phyloP scores from a whole-genome alignment of 2,329 filamentous ascomycete species.

The Dichotomopilus funicola region DNA sequence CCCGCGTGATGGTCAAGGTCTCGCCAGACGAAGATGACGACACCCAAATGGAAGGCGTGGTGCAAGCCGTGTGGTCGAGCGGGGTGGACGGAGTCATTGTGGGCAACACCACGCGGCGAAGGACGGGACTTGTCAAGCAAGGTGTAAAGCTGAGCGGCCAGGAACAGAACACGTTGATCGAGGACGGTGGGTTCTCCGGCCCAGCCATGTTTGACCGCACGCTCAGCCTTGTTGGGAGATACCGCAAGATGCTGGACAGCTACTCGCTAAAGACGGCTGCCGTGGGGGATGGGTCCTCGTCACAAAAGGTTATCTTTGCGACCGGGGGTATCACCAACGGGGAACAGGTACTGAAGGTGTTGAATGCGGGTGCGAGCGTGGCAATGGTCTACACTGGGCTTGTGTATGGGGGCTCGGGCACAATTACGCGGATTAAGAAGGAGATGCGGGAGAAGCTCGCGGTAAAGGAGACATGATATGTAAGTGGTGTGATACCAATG shows the following conservation, averaged over 20 bases:
- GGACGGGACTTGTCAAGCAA: slow-evolving; percentile 62
- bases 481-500: no score
- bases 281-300: slow-evolving; percentile 17
- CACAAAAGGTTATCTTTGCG: slow-evolving; percentile 80
- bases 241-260: slow-evolving; percentile 62
- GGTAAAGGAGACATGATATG: slow-evolving; percentile 6
- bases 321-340: slow-evolving; percentile 90
- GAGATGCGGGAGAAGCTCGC: slow-evolving; percentile 45
- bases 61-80: slow-evolving; percentile 71
- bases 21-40: slow-evolving; percentile 90
- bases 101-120: slow-evolving; percentile 88
- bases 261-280: slow-evolving; percentile 33
- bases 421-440: slow-evolving; percentile 57
- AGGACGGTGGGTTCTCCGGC: slow-evolving; percentile 85
- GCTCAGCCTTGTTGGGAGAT: slow-evolving; percentile 69
- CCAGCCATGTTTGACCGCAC: slow-evolving; percentile 83
- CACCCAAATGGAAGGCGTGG: slow-evolving; percentile 79
- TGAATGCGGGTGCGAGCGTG: slow-evolving; percentile 84
- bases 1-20: slow-evolving; percentile 94
- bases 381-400: slow-evolving; percentile 85
- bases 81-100: slow-evolving; percentile 95
- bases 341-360: slow-evolving; percentile 69
- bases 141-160: slow-evolving; percentile 57
- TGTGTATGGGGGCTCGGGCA: slow-evolving; percentile 59
- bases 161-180: slow-evolving; percentile 62